A percentile compares a stretch with the other conserved stretches of the same genome.
Conservation (phyloP, 257 asterid species). For the Coffea canephora region DNA sequence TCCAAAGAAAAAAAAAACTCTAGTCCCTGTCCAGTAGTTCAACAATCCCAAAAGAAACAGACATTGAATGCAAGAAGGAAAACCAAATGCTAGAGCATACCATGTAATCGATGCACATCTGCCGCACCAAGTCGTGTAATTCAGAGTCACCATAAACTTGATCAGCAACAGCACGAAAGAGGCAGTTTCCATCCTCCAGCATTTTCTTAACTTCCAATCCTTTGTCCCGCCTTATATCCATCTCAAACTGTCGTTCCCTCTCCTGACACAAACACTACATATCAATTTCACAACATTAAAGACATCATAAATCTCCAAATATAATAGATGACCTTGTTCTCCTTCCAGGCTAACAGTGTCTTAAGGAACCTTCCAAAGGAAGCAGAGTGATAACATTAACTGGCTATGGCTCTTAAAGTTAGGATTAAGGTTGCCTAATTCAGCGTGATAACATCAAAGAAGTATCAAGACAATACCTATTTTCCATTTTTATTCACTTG, state of each 20-base stretch:
- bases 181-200: conserved; percentile 97
- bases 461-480: neutral
- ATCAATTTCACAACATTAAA: neutral
- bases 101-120: conserved; percentile 99
- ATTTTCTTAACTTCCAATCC: conserved; percentile 92
- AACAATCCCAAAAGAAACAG: conserved; percentile 11
- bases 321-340: neutral
- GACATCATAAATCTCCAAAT: neutral
- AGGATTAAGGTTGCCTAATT: neutral
- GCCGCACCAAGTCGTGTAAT: conserved; percentile 81
- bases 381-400: neutral
- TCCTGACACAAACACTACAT: conserved; percentile 49
- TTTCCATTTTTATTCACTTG: neutral
- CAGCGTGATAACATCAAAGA: neutral
- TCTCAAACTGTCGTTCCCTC: conserved; percentile 88
- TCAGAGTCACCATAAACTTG: conserved; percentile 99
- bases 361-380: neutral
- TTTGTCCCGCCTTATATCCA: conserved; percentile 77
- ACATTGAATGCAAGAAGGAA: neutral
- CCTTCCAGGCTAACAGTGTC: neutral
- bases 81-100: conserved; percentile 36
- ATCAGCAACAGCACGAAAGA: conserved; percentile 98
- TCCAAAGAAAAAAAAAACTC: neutral
- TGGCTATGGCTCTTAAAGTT: neutral
- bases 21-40: neutral